A percentile compares a stretch with the other conserved stretches of the same genome.
phyloP scores from a whole-genome alignment of 768 basidiomycete species.

The Phaeotremella fagi region DNA sequence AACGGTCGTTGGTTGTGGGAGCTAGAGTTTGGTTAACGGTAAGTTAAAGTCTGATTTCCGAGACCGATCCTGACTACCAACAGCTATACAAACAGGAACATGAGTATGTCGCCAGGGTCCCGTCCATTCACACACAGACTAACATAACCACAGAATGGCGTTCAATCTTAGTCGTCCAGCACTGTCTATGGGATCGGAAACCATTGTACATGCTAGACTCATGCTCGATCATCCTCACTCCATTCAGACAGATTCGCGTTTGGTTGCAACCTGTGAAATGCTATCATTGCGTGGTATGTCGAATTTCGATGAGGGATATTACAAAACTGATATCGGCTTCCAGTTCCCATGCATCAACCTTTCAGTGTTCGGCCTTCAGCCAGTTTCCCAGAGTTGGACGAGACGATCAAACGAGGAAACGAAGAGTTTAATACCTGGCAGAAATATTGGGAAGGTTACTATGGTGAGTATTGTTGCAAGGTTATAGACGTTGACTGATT shows the following conservation, averaged over 20 bases:
- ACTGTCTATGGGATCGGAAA: constrained; percentile 11
- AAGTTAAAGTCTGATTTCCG: background rate
- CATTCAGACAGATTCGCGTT: constrained; percentile 7
- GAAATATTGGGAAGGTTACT: constrained; percentile 34
- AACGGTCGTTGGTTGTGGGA: background rate
- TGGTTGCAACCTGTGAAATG: constrained; percentile 18
- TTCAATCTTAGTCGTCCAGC: constrained; percentile 23
- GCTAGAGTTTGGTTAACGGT: background rate
- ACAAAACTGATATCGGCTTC: background rate
- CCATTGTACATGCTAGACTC: constrained; percentile 6
- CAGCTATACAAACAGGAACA: background rate
- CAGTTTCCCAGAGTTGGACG: constrained; percentile 28
- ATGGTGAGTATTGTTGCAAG: constrained; percentile 9
- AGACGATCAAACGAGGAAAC: constrained; percentile 18
- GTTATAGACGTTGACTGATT: background rate
- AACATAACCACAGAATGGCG: constrained; percentile 7
- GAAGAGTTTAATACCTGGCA: constrained; percentile 22
- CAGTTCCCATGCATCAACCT: constrained; percentile 31
- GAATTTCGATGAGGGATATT: background rate
- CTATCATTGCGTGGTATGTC: constrained; percentile 9
- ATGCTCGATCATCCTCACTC: constrained; percentile 21
- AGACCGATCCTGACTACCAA: background rate
- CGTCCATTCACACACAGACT: background rate
- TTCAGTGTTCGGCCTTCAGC: constrained; percentile 20
- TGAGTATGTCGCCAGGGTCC: background rate